Conservation (phyloP, 2,329 filamentous ascomycete genomes). For the Chaetomiaceae sp. region DNA sequence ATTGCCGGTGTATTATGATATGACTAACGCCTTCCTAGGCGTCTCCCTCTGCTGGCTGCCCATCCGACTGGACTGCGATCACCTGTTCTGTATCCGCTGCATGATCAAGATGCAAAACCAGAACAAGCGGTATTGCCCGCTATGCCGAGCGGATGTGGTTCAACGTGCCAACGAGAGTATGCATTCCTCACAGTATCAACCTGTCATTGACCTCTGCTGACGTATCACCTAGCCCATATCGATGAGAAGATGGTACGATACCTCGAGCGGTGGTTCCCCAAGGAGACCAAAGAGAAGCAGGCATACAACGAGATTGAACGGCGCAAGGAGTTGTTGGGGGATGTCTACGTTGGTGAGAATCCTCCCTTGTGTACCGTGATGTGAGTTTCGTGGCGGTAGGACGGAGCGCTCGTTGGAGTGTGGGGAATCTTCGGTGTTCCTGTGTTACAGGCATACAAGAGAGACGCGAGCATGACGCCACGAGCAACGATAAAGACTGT, state of each 20-base stretch:
- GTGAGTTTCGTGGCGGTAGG: constrained; percentile 34
- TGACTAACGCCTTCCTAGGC: constrained; percentile 33
- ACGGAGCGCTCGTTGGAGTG: neutral
- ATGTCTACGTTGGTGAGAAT: constrained; percentile 50
- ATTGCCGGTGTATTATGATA: neutral
- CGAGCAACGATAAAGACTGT: neutral
- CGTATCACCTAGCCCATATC: constrained; percentile 54
- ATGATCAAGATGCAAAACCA: constrained; percentile 74
- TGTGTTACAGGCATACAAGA: neutral
- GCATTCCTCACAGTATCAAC: constrained; percentile 19
- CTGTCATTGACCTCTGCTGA: neutral
- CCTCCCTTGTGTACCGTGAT: constrained; percentile 55
- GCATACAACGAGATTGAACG: constrained; percentile 65
- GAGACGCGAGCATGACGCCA: neutral
- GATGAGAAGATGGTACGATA: constrained; percentile 66
- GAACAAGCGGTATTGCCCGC: constrained; percentile 64
- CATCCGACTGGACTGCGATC: constrained; percentile 68
- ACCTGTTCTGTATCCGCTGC: constrained; percentile 81
- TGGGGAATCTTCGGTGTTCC: neutral
- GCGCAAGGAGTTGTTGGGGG: constrained; percentile 68
- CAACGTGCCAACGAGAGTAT: constrained; percentile 63
- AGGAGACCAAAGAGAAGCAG: constrained; percentile 63
- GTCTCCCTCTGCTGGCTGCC: constrained; percentile 76
- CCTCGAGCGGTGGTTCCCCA: constrained; percentile 70
- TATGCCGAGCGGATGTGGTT: constrained; percentile 70